Percentiles rank a stretch among this genome's conserved stretches.
These are phyloP conservation scores for Rhodotorula sp. DNA, from an alignment of 1,284 basidiomycete species.

Conservation along the genomic window DNA sequence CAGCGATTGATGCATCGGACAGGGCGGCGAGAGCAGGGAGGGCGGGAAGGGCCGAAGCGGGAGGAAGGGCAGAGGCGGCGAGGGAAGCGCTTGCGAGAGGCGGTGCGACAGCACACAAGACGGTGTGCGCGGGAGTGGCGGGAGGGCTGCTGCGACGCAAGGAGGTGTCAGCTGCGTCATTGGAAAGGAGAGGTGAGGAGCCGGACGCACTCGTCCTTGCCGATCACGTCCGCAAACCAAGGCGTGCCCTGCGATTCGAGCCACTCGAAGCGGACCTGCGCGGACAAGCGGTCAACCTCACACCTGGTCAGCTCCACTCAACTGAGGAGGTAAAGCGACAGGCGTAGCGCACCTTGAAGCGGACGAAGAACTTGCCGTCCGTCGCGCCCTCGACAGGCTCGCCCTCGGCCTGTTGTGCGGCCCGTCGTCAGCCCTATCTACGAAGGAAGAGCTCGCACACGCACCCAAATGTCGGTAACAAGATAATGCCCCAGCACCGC, in stretches of 20 bases:
- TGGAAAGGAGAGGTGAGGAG: no score
- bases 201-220: not conserved
- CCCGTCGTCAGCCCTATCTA: not conserved
- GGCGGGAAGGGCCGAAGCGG: no score
- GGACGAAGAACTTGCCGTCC: slow-evolving; percentile 4
- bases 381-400: slow-evolving; percentile 15
- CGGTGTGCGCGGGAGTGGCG: no score
- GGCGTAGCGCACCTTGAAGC: slow-evolving; percentile 19
- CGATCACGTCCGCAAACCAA: slow-evolving; percentile 35
- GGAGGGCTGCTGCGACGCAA: no score
- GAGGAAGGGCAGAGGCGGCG: not conserved
- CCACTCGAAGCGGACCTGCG: slow-evolving; percentile 40
- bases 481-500: slow-evolving; percentile 36
- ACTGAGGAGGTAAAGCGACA: not conserved
- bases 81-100: no score
- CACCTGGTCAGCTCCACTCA: not conserved
- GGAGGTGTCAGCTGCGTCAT: no score
- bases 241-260: slow-evolving; percentile 32
- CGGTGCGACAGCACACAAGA: no score
- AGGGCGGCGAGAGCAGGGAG: not conserved
- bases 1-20: no score
- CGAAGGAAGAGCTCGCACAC: not conserved
- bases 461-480: slow-evolving; percentile 32
- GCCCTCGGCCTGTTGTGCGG: slow-evolving; percentile 28
- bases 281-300: no score